Evolutionary conservation across 306 rosid species (phyloP), one percentile per base, ranked within the genome.

Genomic region (Lotus japonicus): DNA sequence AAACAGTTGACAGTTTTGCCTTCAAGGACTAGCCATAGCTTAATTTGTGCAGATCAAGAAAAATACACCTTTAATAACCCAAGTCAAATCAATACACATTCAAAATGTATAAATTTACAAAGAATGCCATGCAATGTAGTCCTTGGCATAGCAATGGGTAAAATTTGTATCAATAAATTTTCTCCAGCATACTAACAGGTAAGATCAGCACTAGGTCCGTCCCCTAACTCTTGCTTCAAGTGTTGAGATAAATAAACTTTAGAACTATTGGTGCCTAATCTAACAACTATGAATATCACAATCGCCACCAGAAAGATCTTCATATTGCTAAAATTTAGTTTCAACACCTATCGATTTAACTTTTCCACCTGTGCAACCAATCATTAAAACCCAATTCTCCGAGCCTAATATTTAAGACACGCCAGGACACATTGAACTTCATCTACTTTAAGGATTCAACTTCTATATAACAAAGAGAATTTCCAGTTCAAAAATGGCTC

Each of bases 401-500:
- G 15, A 19, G 26, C 15, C 10, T 48, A 48, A 46, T 15, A 61
- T 11, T 10, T 13, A 54, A 54, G 28, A 4, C 0, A 35, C 11
- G 60, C 48, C 33, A 50, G 50, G n/a, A 36, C 21, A 11, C 0
- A 0, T 35, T 15, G 38, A 18, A 36, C 12, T 53, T 41, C 51
- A 68, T 21, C 54, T 6, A 54, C 42, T 68, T 21, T 14, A 39
- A 68, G 26, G 64, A 50, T 58, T 66, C 33, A 48, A 31, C 7
- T 31, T 65, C 7, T 6, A 26, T 5, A 46, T 65, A 31, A 46
- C 31, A 3, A 31, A 46, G 16, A 3, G n/a, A 58, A 77, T 50
- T 83, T 82, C 86, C 86, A 80, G 72, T 9, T 83, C 84, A 9
- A 87, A 88, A 84, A 84, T 86, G 66, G 83, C 80, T 60, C 84